Conservation (phyloP, 129 eudicot species). For the Ambrosia artemisiifolia region DNA sequence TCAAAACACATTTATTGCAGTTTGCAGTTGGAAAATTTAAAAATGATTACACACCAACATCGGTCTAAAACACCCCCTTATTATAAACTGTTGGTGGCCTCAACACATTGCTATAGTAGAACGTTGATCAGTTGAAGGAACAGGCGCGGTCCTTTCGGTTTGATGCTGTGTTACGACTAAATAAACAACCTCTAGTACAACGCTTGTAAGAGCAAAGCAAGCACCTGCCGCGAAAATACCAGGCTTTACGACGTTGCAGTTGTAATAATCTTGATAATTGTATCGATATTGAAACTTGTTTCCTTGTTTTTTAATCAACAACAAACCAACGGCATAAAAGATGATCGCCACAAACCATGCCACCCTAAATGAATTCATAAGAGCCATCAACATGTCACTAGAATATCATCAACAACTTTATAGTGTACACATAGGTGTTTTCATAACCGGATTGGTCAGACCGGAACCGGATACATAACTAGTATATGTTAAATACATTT, state of each 20-base stretch:
- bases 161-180: neutral
- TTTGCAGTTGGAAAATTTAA: neutral
- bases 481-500: too few species aligned
- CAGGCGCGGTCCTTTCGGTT: neutral
- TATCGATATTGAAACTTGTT: neutral
- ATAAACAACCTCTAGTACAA: conserved; percentile 11
- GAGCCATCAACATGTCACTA: too few species aligned
- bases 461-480: too few species aligned
- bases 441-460: too few species aligned
- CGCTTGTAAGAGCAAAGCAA: conserved; percentile 5
- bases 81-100: neutral
- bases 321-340: conserved; percentile 14
- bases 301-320: conserved; percentile 7
- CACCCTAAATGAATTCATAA: conserved; percentile 3
- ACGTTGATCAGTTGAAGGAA: neutral
- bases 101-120: neutral
- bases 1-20: neutral
- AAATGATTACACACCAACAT: neutral
- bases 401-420: too few species aligned
- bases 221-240: conserved; percentile 20
- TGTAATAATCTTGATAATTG: neutral
- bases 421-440: too few species aligned
- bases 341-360: conserved; percentile 17
- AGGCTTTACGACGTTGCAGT: conserved; percentile 15
- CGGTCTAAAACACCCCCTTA: too few species aligned